Conservation (phyloP, 495 filamentous ascomycete species). For the Neurospora sp. region DNA sequence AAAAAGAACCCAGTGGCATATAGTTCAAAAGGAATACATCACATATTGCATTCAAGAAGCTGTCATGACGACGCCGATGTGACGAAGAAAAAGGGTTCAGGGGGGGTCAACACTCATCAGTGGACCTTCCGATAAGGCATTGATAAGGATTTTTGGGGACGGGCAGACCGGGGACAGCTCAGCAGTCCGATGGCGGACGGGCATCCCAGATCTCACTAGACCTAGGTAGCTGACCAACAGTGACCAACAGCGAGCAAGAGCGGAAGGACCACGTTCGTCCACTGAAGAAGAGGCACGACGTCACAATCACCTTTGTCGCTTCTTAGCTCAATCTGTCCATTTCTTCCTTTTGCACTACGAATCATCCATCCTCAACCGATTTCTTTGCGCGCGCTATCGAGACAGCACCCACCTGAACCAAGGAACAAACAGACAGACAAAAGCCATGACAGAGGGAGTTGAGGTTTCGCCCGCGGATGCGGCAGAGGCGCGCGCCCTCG, state of each 20-base stretch:
- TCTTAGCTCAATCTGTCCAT: neutral
- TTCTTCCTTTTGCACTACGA: neutral
- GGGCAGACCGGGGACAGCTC: neutral
- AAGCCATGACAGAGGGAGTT: constrained; percentile 15
- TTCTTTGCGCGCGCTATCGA: neutral
- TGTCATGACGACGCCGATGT: neutral
- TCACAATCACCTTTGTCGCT: neutral
- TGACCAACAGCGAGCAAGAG: neutral
- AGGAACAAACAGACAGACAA: neutral
- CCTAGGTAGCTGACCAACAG: neutral
- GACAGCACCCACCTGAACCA: neutral
- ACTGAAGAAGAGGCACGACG: neutral
- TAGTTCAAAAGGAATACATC: neutral
- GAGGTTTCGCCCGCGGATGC: constrained; percentile 24
- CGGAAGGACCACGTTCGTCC: neutral
- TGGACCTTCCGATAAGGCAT: neutral
- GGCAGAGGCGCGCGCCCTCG: constrained; percentile 54
- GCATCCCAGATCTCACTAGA: neutral
- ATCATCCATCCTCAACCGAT: neutral
- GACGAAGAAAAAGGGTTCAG: neutral
- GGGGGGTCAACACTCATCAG: neutral
- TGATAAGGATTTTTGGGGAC: neutral
- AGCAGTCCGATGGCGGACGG: neutral
- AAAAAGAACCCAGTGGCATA: neutral
- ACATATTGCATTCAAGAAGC: neutral